Conservation (phyloP, 345 rosid species). For the Kernera saxatilis region DNA sequence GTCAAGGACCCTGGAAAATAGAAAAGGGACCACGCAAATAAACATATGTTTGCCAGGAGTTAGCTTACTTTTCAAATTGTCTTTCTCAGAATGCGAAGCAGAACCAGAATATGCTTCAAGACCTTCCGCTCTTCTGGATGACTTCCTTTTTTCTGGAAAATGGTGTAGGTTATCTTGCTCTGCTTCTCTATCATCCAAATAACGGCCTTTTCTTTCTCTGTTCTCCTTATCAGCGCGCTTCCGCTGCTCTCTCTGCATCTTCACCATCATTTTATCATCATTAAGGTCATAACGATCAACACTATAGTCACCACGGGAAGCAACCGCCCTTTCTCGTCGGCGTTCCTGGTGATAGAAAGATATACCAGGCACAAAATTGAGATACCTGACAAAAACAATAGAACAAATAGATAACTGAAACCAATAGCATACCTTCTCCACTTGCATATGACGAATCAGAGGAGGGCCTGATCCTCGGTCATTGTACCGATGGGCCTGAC, state of each 20-base stretch:
- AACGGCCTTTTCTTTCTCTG: conserved; percentile 60
- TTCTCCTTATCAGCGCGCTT: conserved; percentile 65
- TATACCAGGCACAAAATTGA: conserved; percentile 10
- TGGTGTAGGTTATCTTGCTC: conserved; percentile 62
- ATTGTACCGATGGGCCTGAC: conserved; percentile 45
- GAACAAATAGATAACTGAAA: neutral
- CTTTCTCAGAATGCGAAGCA: conserved; percentile 45
- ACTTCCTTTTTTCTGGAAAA: conserved; percentile 56
- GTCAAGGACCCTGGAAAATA: neutral
- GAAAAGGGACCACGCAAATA: neutral
- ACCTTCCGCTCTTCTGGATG: conserved; percentile 60
- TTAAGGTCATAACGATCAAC: conserved; percentile 66
- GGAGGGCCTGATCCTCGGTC: conserved; percentile 47
- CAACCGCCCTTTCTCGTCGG: conserved; percentile 54
- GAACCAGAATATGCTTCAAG: conserved; percentile 47
- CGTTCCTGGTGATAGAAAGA: conserved; percentile 47
- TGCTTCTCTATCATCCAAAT: conserved; percentile 59
- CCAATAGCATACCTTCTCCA: conserved; percentile 54
- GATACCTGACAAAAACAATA: neutral
- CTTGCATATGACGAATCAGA: conserved; percentile 44
- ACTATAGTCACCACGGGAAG: conserved; percentile 56
- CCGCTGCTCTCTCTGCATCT: conserved; percentile 67
- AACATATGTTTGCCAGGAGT: neutral
- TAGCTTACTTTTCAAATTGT: conserved; percentile 29
- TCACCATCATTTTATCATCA: conserved; percentile 56